Percentiles rank a stretch among this genome's conserved stretches.
Evolutionary conservation across 2,329 filamentous ascomycete species (phyloP).

Genomic region (Sporothrix luriei): DNA sequence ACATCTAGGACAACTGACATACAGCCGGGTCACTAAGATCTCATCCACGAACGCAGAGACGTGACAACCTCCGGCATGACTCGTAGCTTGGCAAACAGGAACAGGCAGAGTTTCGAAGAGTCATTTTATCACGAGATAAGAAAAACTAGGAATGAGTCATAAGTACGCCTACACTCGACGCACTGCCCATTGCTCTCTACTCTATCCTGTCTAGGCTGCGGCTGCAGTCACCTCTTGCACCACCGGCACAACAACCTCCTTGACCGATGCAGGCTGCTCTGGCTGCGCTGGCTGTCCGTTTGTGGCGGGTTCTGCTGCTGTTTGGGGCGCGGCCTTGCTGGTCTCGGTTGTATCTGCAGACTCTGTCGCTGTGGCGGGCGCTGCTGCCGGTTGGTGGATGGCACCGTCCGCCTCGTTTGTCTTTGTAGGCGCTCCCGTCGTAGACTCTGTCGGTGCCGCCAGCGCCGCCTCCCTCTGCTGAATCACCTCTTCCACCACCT

Average conservation of each 20-base stretch:
- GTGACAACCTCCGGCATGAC: not conserved
- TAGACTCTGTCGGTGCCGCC: not conserved
- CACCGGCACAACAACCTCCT: not conserved
- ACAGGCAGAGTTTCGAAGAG: not conserved
- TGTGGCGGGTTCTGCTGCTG: not conserved
- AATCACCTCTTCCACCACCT: constrained; percentile 31
- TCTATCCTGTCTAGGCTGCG: not conserved
- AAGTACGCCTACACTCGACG: too few relatives aligned
- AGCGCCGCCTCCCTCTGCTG: not conserved
- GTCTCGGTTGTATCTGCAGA: not conserved
- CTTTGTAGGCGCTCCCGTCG: too few relatives aligned
- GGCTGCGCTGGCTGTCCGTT: not conserved
- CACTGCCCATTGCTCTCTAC: not conserved
- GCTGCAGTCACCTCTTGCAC: not conserved
- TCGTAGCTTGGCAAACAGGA: not conserved
- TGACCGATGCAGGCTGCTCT: not conserved
- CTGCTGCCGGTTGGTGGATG: too few relatives aligned
- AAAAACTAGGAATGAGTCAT: not conserved
- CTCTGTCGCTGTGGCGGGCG: too few relatives aligned
- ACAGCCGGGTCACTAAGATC: not conserved
- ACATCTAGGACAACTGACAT: too few relatives aligned
- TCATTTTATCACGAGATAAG: not conserved
- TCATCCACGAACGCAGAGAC: not conserved
- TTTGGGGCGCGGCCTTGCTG: not conserved
- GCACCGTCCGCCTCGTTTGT: too few relatives aligned